These are phyloP conservation scores for Trichoderma orchidacearum DNA, from an alignment of 495 filamentous ascomycete genomes.

Conservation along the genomic window DNA sequence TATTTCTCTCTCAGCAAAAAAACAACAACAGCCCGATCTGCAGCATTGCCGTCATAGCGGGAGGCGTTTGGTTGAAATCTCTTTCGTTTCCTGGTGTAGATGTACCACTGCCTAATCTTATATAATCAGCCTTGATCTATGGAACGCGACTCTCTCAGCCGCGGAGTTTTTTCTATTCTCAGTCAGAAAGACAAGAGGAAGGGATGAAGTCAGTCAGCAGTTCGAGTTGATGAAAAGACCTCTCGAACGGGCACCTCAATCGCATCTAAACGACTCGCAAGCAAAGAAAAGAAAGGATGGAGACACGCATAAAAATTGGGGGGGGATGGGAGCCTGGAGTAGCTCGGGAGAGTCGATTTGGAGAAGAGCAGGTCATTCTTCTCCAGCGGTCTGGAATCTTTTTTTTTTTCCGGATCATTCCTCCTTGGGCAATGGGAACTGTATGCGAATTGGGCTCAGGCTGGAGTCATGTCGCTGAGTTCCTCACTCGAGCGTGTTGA, in stretches of 20 bases:
- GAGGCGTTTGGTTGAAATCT: slow-evolving; percentile 24
- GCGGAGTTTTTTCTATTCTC: background rate
- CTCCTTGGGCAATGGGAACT: background rate
- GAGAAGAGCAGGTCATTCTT: background rate
- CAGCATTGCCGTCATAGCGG: slow-evolving; percentile 32
- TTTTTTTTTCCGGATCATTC: background rate
- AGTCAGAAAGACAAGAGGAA: background rate
- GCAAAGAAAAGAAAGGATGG: background rate
- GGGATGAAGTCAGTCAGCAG: background rate
- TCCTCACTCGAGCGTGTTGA: background rate
- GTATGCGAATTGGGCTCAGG: background rate
- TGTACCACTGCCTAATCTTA: slow-evolving; percentile 23
- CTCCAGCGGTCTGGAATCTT: background rate
- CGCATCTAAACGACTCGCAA: background rate
- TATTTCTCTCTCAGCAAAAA: slow-evolving; percentile 7
- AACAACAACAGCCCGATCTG: slow-evolving; percentile 9
- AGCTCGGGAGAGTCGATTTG: slow-evolving; percentile 7
- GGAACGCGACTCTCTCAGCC: background rate
- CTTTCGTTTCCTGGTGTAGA: slow-evolving; percentile 22
- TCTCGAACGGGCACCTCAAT: background rate
- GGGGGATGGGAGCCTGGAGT: too few species aligned
- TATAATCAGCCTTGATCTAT: slow-evolving; percentile 10
- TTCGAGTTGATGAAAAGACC: background rate
- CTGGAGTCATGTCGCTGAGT: background rate
- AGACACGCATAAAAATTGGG: slow-evolving; percentile 4